Evolutionary conservation across 306 rosid species (phyloP).

Genomic region (Ormosia semicastrata): DNA sequence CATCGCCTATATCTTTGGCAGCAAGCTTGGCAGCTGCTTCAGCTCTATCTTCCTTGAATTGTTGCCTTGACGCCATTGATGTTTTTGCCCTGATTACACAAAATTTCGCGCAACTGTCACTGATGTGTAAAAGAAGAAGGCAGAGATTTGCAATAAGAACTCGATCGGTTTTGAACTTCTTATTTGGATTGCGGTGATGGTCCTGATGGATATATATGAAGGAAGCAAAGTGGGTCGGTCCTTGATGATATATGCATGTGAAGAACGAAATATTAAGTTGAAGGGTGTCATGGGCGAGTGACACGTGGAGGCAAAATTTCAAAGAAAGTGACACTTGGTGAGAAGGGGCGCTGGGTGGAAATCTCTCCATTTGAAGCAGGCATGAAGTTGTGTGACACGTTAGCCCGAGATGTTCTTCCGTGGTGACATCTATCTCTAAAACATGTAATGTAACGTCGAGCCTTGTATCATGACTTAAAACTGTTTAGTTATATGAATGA

Average conservation of each 20-base stretch:
- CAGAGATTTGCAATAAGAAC: not conserved
- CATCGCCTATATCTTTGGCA: constrained; percentile 52
- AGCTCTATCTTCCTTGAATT: constrained; percentile 60
- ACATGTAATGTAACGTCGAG: too few relatives aligned
- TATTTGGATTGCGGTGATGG: not conserved
- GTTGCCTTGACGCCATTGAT: constrained; percentile 61
- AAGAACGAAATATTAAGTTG: not conserved
- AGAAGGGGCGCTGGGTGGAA: not conserved
- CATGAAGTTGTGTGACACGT: constrained; percentile 18
- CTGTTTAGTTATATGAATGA: too few relatives aligned
- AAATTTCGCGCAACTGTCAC: not conserved
- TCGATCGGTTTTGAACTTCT: not conserved
- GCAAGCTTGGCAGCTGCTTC: constrained; percentile 68
- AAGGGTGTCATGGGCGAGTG: not conserved
- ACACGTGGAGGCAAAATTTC: constrained; percentile 4
- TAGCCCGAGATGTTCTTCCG: not conserved
- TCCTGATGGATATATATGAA: not conserved
- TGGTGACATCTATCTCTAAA: constrained; percentile 16
- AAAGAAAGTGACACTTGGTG: constrained; percentile 3
- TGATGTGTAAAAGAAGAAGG: not conserved
- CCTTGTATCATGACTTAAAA: too few relatives aligned
- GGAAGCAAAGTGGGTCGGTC: not conserved
- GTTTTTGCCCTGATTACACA: not conserved
- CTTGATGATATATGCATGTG: not conserved
- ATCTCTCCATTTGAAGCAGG: not conserved